phyloP scores from a whole-genome alignment of 139 green algal genomes.

The Coccomyxa sp. region DNA sequence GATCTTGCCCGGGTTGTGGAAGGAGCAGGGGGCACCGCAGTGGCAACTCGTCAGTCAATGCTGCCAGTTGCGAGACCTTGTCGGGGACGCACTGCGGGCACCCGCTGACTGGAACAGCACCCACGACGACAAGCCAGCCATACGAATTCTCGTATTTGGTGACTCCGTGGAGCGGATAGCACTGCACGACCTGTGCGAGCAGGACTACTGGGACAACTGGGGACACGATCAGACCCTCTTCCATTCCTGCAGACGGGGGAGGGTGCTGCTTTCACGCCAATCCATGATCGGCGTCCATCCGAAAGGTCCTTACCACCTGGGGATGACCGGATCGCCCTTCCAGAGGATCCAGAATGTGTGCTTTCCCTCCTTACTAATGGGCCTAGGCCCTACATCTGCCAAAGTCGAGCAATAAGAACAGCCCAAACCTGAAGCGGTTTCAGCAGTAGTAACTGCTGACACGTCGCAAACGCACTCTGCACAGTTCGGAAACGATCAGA shows the following conservation, averaged over 20 bases:
- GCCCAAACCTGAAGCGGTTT: too few species aligned
- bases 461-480: too few species aligned
- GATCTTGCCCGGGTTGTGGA: neutral
- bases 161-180: neutral
- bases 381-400: too few species aligned
- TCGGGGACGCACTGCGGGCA: neutral
- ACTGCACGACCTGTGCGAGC: neutral
- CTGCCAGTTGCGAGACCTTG: neutral
- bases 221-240: neutral
- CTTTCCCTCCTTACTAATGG: too few species aligned
- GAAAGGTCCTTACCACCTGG: neutral
- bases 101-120: neutral
- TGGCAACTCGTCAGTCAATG: neutral
- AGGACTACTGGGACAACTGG: neutral
- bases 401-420: too few species aligned
- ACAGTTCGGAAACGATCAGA: too few species aligned
- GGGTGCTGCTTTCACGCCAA: neutral
- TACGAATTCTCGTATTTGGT: neutral
- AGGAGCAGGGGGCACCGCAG: neutral
- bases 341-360: neutral
- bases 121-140: neutral
- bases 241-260: neutral
- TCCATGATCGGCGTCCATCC: neutral
- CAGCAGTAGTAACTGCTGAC: too few species aligned
- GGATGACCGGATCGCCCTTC: neutral